Evolutionary conservation across 179 eudicot genomes (phyloP).

Genomic region (Camellia oleifera): DNA sequence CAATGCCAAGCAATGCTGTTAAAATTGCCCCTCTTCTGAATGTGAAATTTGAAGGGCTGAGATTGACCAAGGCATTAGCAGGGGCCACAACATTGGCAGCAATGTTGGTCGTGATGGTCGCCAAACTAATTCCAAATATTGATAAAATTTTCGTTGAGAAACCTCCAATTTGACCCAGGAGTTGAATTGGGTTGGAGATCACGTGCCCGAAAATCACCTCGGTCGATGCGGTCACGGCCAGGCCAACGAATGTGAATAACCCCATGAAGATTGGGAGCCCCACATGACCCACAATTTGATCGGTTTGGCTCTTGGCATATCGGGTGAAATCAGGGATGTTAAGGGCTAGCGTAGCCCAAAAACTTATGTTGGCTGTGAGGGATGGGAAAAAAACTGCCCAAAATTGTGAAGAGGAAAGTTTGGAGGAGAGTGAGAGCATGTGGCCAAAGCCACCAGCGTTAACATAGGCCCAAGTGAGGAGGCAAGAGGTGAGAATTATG

Average conservation of each 20-base stretch:
- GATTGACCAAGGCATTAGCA: constrained; percentile 89
- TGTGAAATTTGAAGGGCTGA: constrained; percentile 79
- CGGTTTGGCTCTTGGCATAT: constrained; percentile 68
- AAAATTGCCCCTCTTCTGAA: constrained; percentile 75
- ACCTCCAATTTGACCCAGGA: constrained; percentile 82
- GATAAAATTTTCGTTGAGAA: constrained; percentile 52
- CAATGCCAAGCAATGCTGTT: constrained; percentile 89
- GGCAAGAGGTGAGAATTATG: constrained; percentile 58
- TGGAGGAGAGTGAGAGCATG: constrained; percentile 70
- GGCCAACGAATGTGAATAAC: constrained; percentile 82
- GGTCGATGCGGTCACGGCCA: constrained; percentile 92
- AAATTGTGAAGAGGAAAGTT: constrained; percentile 54
- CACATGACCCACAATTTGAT: constrained; percentile 76
- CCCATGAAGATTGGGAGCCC: constrained; percentile 99
- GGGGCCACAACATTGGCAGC: constrained; percentile 99
- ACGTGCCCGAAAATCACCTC: constrained; percentile 64
- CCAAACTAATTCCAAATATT: constrained; percentile 81
- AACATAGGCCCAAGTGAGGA: constrained; percentile 77
- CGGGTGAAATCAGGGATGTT: constrained; percentile 98
- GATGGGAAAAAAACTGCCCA: constrained; percentile 90
- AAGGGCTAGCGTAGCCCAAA: constrained; percentile 89
- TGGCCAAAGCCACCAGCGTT: constrained; percentile 83
- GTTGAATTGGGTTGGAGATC: constrained; percentile 81
- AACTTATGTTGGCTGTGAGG: constrained; percentile 87
- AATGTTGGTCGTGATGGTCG: constrained; percentile 88